Evolutionary conservation across 75 land plant species (phyloP).

Genomic region (Selaginella tamariscina): DNA sequence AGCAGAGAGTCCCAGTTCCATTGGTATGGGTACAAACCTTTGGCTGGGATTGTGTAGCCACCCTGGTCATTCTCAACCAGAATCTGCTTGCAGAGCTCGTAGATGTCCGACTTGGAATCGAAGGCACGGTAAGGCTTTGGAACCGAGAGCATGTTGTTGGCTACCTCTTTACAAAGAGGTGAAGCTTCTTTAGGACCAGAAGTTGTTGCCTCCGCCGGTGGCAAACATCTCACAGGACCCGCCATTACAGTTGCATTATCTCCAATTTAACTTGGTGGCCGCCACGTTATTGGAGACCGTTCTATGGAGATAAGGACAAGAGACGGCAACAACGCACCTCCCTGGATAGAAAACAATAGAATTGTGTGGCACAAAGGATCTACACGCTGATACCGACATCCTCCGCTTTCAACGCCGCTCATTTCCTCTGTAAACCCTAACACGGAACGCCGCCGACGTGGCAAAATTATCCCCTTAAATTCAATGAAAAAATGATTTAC

Average conservation of each 20-base stretch:
- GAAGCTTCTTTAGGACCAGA: neutral
- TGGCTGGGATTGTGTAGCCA: conserved; percentile 18
- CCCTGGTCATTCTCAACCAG: conserved; percentile 12
- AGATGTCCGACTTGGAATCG: neutral
- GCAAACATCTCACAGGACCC: neutral
- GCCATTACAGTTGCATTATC: neutral
- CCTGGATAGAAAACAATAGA: too few relatives aligned
- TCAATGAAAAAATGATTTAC: too few relatives aligned
- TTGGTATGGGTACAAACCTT: conserved; percentile 18
- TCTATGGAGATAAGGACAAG: too few relatives aligned
- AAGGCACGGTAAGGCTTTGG: neutral
- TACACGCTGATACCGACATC: too few relatives aligned
- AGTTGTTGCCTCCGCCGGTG: neutral
- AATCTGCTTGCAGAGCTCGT: neutral
- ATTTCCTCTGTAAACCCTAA: too few relatives aligned
- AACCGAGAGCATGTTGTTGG: neutral
- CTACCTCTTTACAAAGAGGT: neutral
- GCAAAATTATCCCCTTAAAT: too few relatives aligned
- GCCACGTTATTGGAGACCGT: too few relatives aligned
- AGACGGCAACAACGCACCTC: too few relatives aligned
- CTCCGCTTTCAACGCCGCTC: too few relatives aligned
- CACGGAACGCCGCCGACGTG: too few relatives aligned
- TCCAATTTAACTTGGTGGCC: too few relatives aligned
- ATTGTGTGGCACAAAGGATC: too few relatives aligned
- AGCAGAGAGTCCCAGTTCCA: conserved; percentile 25